Conservation (phyloP, 371 early-diverging fungal species). For the Enteropsectra breve region DNA sequence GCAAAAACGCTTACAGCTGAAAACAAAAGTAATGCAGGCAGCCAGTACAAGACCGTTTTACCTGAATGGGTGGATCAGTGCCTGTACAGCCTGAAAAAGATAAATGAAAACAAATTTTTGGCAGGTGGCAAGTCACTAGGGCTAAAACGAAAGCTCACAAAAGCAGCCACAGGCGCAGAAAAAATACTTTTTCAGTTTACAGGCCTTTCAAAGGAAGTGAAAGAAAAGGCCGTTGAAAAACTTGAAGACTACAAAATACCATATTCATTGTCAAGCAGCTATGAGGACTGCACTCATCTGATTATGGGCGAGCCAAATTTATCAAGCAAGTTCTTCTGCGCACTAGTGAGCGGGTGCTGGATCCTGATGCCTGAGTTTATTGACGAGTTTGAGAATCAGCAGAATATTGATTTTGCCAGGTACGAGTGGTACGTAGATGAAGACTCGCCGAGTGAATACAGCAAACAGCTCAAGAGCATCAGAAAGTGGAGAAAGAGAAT, state of each 20-base stretch:
- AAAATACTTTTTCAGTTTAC: slow-evolving; percentile 56
- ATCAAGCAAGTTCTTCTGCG: slow-evolving; percentile 58
- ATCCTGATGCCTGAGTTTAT: slow-evolving; percentile 54
- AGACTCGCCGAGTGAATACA: slow-evolving; percentile 26
- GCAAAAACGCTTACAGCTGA: no score
- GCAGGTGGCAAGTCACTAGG: slow-evolving; percentile 8
- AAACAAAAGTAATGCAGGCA: no score
- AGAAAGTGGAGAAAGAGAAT: slow-evolving; percentile 45
- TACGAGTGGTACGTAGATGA: slow-evolving; percentile 48
- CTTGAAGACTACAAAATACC: slow-evolving; percentile 39
- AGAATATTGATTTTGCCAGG: slow-evolving; percentile 37
- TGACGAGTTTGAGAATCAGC: slow-evolving; percentile 44
- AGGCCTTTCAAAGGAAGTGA: slow-evolving; percentile 41
- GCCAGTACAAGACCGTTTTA: slow-evolving; percentile 15
- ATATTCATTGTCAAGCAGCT: slow-evolving; percentile 37
- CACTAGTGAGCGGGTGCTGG: slow-evolving; percentile 49
- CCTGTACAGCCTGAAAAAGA: slow-evolving; percentile 34
- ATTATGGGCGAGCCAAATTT: slow-evolving; percentile 54
- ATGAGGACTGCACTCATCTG: slow-evolving; percentile 56
- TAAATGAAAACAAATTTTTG: slow-evolving; percentile 43
- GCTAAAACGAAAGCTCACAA: neutral
- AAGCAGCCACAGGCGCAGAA: neutral
- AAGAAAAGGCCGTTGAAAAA: slow-evolving; percentile 45
- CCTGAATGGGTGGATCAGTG: slow-evolving; percentile 55
- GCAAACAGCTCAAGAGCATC: slow-evolving; percentile 35